Percentiles rank a stretch among this genome's conserved stretches.
phyloP scores from a whole-genome alignment of 495 filamentous ascomycete species.

The Trypethelium eluteriae region DNA sequence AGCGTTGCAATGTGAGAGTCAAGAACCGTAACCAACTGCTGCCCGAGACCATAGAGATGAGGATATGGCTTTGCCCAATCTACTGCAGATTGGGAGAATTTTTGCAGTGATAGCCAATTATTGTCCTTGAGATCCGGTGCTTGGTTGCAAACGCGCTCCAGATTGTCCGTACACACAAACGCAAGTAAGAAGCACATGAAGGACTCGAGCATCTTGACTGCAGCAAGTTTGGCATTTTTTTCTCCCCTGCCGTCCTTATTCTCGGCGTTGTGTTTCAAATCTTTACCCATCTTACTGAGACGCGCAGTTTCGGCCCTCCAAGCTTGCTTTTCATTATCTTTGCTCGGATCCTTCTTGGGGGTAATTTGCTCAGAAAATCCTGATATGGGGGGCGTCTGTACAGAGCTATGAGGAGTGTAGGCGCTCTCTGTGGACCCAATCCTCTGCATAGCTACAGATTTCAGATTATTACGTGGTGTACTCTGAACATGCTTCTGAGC shows the following conservation, averaged over 20 bases:
- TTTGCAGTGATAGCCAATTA: conserved; percentile 1
- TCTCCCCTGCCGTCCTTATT: conserved; percentile 7
- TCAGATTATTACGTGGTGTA: conserved; percentile 5
- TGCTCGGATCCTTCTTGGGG: not conserved
- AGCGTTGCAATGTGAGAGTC: not conserved
- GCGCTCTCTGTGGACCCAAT: conserved; percentile 3
- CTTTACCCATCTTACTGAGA: not conserved
- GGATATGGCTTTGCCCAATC: conserved; percentile 2
- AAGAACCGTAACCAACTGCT: not conserved
- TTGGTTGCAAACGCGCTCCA: not conserved
- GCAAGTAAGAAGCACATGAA: conserved; percentile 5
- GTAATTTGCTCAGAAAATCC: not conserved
- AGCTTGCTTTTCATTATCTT: not conserved
- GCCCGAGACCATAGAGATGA: not conserved
- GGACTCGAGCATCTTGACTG: conserved; percentile 6
- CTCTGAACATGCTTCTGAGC: conserved; percentile 20
- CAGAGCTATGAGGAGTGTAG: not conserved
- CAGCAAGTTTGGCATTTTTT: conserved; percentile 3
- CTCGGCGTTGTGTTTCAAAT: conserved; percentile 1
- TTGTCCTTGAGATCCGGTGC: not conserved
- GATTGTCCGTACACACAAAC: not conserved
- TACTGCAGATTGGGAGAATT: not conserved
- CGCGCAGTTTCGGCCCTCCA: not conserved
- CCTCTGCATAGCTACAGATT: conserved; percentile 2
- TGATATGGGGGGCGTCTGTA: conserved; percentile 1